Percentiles rank a stretch among this genome's conserved stretches.
phyloP scores from a whole-genome alignment of 2,329 filamentous ascomycete genomes.

The Arthrobotrys pseudoclavata region DNA sequence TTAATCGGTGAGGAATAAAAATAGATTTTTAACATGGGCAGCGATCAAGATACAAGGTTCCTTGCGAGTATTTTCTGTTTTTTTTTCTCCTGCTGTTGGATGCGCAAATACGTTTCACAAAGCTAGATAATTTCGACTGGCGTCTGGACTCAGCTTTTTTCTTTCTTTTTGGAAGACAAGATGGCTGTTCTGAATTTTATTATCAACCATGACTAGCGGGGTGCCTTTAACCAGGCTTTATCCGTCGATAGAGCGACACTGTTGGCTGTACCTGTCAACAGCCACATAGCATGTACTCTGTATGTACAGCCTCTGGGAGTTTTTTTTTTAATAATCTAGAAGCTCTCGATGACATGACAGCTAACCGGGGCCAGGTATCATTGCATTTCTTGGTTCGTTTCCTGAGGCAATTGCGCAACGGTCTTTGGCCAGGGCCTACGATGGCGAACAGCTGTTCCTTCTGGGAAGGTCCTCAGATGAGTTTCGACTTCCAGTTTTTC shows the following conservation, averaged over 20 bases:
- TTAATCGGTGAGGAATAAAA: constrained; percentile 36
- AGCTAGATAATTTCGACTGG: constrained; percentile 32
- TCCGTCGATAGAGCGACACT: constrained; percentile 21
- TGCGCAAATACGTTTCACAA: constrained; percentile 37
- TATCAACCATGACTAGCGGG: constrained; percentile 3
- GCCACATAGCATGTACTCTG: neutral
- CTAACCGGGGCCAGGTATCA: constrained; percentile 35
- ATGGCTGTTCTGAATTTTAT: constrained; percentile 5
- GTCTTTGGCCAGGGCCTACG: constrained; percentile 9
- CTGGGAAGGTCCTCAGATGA: constrained; percentile 45
- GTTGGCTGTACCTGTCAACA: constrained; percentile 20
- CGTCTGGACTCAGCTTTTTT: neutral
- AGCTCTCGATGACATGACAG: constrained; percentile 20
- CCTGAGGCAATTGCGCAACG: constrained; percentile 55
- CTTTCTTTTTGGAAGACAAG: constrained; percentile 2
- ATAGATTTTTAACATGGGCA: constrained; percentile 28
- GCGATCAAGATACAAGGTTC: constrained; percentile 37
- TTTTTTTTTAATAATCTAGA: constrained; percentile 14
- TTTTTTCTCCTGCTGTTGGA: constrained; percentile 9
- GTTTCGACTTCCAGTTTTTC: constrained; percentile 1
- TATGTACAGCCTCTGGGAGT: neutral
- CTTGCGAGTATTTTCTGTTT: neutral
- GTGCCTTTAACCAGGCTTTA: constrained; percentile 39
- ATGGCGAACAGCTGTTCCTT: constrained; percentile 22
- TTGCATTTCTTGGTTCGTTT: constrained; percentile 50